Evolutionary conservation across 345 rosid genomes (phyloP), one percentile per base, ranked within the genome.

Genomic region (Carallia pectinifolia): DNA sequence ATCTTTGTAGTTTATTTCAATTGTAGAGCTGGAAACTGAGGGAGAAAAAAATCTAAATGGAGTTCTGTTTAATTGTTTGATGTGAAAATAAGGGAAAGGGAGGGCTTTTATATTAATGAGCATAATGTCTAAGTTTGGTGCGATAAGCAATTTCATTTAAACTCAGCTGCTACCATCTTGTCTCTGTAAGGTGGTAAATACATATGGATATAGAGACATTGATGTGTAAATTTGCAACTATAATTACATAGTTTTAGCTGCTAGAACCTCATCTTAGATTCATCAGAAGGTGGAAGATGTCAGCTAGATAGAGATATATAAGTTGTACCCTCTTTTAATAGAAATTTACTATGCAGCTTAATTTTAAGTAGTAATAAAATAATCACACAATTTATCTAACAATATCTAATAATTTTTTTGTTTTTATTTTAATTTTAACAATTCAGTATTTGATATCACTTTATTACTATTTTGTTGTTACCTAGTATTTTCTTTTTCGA

Each of bases 41-140:
- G 23, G 23, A 4, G 8, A 61, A 29, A 54, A 5, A n/a, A 27
- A 2, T 54, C 52, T 16, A 37, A 62, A 54, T 38, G 1, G 60
- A 7, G 37, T 13, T 19, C 19, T 15, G 52, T 23, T 19, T 4
- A 54, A 54, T n/a, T 30, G 38, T 44, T 71, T 53, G 71, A 39
- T 76, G 79, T 31, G 40, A 13, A 23, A 34, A 17, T n/a, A 55
- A 38, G 19, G 65, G 67, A 2, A 36, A 4, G 56, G 9, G 59
- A 52, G 71, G 74, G 67, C 1, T 75, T 69, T 70, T 76, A 70
- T 58, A 39, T 29, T 58, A 48, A 47, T 17, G 18, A 13, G 58
- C 40, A 38, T 33, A 54, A 48, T 44, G 47, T 31, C 40, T 47
- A 33, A 53, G 67, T 54, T 61, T 59, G 79, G 75, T 76, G 56